Evolutionary conservation across 2,329 filamentous ascomycete species (phyloP), one percentile per base, ranked within the genome.

Genomic region (Didymella arachidicola): DNA sequence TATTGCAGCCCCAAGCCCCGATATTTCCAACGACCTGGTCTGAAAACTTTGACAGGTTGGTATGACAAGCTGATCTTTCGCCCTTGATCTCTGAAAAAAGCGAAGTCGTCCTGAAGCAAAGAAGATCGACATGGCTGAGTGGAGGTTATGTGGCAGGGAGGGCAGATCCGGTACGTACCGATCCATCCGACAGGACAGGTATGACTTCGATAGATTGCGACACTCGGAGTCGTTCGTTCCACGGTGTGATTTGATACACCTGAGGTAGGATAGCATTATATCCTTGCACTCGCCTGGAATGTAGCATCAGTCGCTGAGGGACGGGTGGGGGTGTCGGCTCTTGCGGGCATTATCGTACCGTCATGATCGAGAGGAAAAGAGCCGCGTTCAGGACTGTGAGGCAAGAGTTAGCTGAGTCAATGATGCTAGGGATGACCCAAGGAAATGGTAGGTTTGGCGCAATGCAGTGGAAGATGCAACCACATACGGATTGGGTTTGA

Each of bases 291-390:
- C 95, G 72, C 92, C 92, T 95, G 64, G 60, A 62, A 69, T 67
- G 60, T 25, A 51, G 51, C 41, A 62, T 74, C 60, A 75, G 67
- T 44, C 18, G 16, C 32, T 34, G 27, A 43, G 53, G 29, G 7
- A 44, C 38, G 56, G 44, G 29, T 46, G 32, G 38, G 48, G 43
- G 36, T 39, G 48, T 14, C 43, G 47, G 51, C 14, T 43, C 32
- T 16, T 18, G 41, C 34, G 18, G 36, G 36, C 14, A 38, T 22
- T 10, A 44, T 38, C 16, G n/a, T 79, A 88, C 87, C 92, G 77
- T 97, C 93, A 71, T 97, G 93, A 78, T 98, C 94, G 55, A 98
- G 87, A n/a, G 94, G 94, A 73, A 98, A 98, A 70, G 92, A 96
- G 55, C 94, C 94, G 70, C 93, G 88, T 77, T 97, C 91, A 5